Evolutionary conservation across 192 early-diverging fungal species (phyloP), one percentile per base, ranked within the genome.

Genomic region (Podila minutissima): DNA sequence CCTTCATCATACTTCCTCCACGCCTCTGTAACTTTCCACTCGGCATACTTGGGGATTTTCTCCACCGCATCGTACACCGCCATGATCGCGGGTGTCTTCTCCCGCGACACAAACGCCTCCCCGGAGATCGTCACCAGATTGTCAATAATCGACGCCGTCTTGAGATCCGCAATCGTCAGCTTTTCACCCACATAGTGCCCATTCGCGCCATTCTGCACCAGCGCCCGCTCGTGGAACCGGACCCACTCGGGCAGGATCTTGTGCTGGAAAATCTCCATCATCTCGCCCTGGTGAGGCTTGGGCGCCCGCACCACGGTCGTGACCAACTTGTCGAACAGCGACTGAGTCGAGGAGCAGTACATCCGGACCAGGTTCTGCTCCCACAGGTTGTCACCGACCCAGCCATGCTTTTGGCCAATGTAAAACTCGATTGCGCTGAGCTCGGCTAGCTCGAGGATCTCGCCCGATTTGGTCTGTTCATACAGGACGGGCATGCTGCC

Each of bases 401-500:
- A 33, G 20, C 41, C 50, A 0, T 32, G 5, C 12, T 67, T 57
- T 15, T 65, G 53, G 7, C 62, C 71, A 4, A 81, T 28, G 51
- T 60, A 81, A 0, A 59, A 57, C 24, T 72, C 77, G 17, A 81
- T 66, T 3, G 55, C 17, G 5, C 59, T 60, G 32, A 81, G 64
- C 62, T 81, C 77, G 8, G 77, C 77, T 1, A 81, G 33, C 29
- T 81, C 77, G 2, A 81, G 53, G 5, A 37, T 37, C 61, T 74
- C 51, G 41, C 74, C 74, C n/a, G 55, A 69, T 24, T 61, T 55
- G 28, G 60, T 68, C 20, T 66, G 76, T 29, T 78, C 75, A 6
- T 77, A 62, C n/a, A 90, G 69, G 7, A 87, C 79, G 13, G 89
- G 89, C 4, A 90, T 61, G 63, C 84, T 76, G 32, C 89, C 89